A percentile compares a stretch with the other conserved stretches of the same genome.
These are phyloP conservation scores for Zoysia japonica DNA, from an alignment of 176 grass and related monocot species.

Conservation along the genomic window DNA sequence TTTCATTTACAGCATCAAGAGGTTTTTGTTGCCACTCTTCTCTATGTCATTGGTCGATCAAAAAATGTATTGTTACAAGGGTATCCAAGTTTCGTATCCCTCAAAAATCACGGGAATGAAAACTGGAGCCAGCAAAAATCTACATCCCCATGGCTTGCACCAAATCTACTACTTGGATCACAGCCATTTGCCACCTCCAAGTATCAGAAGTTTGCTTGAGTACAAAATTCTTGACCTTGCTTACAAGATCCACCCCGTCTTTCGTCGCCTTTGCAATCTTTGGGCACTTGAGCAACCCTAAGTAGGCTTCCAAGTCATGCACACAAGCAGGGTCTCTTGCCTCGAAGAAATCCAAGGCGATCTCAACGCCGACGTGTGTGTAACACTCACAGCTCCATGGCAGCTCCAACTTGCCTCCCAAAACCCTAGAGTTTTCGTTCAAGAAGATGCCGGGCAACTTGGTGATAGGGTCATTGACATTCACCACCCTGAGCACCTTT, in stretches of 20 bases:
- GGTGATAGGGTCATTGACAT: too few relatives aligned
- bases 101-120: conserved; percentile 47
- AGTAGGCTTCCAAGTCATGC: conserved; percentile 72
- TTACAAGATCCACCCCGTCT: conserved; percentile 46
- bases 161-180: conserved; percentile 49
- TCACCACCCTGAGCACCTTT: too few relatives aligned
- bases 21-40: too few relatives aligned
- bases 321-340: conserved; percentile 62
- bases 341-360: conserved; percentile 36
- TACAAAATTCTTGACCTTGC: conserved; percentile 46
- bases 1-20: too few relatives aligned
- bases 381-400: too few relatives aligned
- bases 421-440: too few relatives aligned
- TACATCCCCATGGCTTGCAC: conserved; percentile 66
- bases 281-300: conserved; percentile 66
- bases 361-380: too few relatives aligned
- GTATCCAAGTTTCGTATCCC: conserved; percentile 32
- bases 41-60: neutral
- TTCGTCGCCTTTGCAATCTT: conserved; percentile 42
- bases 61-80: conserved; percentile 34
- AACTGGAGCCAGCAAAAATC: neutral
- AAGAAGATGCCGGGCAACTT: too few relatives aligned
- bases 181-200: conserved; percentile 63
- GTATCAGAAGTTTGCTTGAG: conserved; percentile 40
- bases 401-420: too few relatives aligned